A percentile compares a stretch with the other conserved stretches of the same genome.
Conservation (phyloP, 345 rosid species). For the Eucalyptus cloeziana region DNA sequence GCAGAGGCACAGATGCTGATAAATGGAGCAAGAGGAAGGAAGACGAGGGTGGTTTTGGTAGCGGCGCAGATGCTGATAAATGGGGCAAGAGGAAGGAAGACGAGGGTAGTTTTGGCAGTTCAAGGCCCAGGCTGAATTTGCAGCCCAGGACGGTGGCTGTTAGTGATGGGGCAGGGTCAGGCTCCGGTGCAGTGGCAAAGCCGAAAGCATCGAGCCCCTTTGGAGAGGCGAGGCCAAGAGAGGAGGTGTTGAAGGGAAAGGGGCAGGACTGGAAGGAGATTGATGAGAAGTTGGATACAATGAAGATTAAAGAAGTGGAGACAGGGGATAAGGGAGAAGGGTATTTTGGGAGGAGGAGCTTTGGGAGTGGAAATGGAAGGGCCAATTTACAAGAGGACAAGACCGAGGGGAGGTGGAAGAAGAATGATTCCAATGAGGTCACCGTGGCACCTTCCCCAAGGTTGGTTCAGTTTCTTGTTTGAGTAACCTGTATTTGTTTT, state of each 20-base stretch:
- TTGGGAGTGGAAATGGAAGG: not conserved
- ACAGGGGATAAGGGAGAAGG: constrained; percentile 34
- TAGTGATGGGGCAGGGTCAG: constrained; percentile 7
- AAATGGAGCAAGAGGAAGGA: constrained; percentile 75
- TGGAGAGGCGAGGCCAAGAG: constrained; percentile 93
- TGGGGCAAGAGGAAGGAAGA: constrained; percentile 86
- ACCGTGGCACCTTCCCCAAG: not conserved
- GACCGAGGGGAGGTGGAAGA: constrained; percentile 14
- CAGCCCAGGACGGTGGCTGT: constrained; percentile 68
- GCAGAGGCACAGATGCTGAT: constrained; percentile 39
- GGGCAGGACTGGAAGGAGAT: constrained; percentile 91
- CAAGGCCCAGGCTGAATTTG: constrained; percentile 53
- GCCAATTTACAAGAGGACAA: not conserved
- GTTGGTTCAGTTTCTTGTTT: not conserved
- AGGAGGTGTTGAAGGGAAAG: constrained; percentile 87
- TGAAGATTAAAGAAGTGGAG: constrained; percentile 40
- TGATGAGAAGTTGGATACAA: constrained; percentile 69
- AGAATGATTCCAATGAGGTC: not conserved
- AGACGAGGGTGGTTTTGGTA: constrained; percentile 15
- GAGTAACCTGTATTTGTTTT: not conserved
- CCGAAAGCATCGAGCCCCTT: constrained; percentile 68
- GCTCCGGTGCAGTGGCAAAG: constrained; percentile 13
- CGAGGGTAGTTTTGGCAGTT: not conserved
- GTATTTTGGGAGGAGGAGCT: constrained; percentile 12
- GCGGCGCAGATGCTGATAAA: constrained; percentile 38